Base-by-base conservation (phyloP, 495 filamentous ascomycete species). In the Aspergillus ostianus region DNA sequence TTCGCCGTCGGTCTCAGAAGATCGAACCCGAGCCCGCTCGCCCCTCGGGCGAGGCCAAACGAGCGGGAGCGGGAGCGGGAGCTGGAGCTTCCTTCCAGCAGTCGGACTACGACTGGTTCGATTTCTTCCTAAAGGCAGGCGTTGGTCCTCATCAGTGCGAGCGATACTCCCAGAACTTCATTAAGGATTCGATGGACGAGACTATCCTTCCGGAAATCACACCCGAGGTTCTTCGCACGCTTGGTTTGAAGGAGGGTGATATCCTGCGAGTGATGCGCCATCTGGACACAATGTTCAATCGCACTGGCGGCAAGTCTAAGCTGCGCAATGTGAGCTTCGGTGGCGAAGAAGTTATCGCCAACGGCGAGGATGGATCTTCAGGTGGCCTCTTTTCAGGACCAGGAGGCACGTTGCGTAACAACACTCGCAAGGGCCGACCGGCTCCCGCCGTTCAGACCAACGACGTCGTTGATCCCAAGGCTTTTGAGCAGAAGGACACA, bases 161-260 rank as follows among this genome's bases (percentile, higher is more conserved):
- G 72, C 83, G 95, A 45, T 99, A 99, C 69, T 87, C 94, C 6
- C 87, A 90, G 66, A 90, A 90, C 10, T 98, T 99, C 65, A 67
- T 82, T 29, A 86, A 85, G 67, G 94, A 99, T 68, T 93, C 92
- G 13, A 98, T 99, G 91, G 92, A 96, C 61, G 92, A 97, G 73
- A 89, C 87, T 48, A 85, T 94, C 29, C 71, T 98, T 48, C 89
- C 91, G 4, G 93, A 97, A 64, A 90, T 99, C 44, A 87, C 90
- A 46, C 84, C 90, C 3, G 83, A 86, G 61, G 84, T 91, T 23
- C 81, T 99, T 56, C 84, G 93, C 27, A 95, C 87, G 18, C 73
- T 99, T 32, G 94, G 94, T 8, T 67, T 99, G 55, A 93, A 94
- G 59, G 95, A 98, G 70, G 94, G 94, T 20, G 94, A 99, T 73